Evolutionary conservation across 2,329 filamentous ascomycete genomes (phyloP).

Genomic region (Penicillium carneum): DNA sequence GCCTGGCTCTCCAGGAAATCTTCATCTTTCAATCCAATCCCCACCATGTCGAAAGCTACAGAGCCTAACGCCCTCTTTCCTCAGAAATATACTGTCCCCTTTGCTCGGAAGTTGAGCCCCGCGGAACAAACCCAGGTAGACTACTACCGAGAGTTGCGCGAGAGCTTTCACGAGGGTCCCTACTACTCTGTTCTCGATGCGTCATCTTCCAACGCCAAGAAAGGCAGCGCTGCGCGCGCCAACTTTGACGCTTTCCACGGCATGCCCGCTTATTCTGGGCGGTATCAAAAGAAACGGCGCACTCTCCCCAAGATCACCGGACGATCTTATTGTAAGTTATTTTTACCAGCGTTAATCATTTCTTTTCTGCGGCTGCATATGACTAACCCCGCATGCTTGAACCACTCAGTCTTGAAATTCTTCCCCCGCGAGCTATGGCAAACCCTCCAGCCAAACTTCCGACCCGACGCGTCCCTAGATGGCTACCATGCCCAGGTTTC

Average conservation of each 20-base stretch:
- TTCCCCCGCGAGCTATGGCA: slow-evolving; percentile 67
- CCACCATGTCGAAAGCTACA: slow-evolving; percentile 1
- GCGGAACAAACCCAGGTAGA: slow-evolving; percentile 59
- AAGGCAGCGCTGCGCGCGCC: slow-evolving; percentile 53
- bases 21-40: neutral
- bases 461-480: slow-evolving; percentile 44
- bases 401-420: slow-evolving; percentile 59
- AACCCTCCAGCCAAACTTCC: slow-evolving; percentile 59
- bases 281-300: slow-evolving; percentile 64
- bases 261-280: slow-evolving; percentile 66
- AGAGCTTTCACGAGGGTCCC: slow-evolving; percentile 65
- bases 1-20: slow-evolving; percentile 11
- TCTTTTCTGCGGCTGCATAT: neutral
- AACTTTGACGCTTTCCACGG: slow-evolving; percentile 68
- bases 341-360: too few relatives aligned
- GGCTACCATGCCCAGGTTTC: slow-evolving; percentile 37
- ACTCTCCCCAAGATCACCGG: slow-evolving; percentile 62
- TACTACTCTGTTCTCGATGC: slow-evolving; percentile 63
- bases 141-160: slow-evolving; percentile 60
- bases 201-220: slow-evolving; percentile 51
- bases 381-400: slow-evolving; percentile 5
- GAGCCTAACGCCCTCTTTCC: neutral
- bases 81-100: slow-evolving; percentile 50
- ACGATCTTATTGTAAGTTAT: slow-evolving; percentile 60
- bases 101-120: slow-evolving; percentile 42